These are phyloP conservation scores for Niveomyces coronatus DNA, from an alignment of 2,329 filamentous ascomycete genomes.

Conservation along the genomic window DNA sequence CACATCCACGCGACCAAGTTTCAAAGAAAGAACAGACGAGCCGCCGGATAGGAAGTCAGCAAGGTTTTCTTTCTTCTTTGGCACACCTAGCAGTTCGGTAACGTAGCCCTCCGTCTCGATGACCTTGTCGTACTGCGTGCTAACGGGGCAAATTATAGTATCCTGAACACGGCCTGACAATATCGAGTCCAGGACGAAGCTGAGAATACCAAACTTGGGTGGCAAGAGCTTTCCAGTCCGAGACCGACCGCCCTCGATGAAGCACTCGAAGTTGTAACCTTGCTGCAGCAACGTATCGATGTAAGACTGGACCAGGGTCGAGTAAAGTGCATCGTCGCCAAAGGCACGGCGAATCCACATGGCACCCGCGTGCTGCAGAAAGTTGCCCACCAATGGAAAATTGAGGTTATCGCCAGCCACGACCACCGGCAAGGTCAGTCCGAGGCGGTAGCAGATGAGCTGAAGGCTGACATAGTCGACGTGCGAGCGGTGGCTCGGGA, in stretches of 20 bases:
- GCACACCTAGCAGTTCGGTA: conserved; percentile 82
- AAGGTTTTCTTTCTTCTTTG: conserved; percentile 92
- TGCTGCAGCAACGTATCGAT: conserved; percentile 85
- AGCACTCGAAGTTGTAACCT: conserved; percentile 93
- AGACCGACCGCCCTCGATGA: conserved; percentile 90
- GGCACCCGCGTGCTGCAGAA: conserved; percentile 89
- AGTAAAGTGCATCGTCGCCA: conserved; percentile 82
- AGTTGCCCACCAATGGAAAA: conserved; percentile 79
- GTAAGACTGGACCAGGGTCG: conserved; percentile 88
- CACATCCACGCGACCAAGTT: conserved; percentile 85
- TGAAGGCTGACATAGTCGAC: conserved; percentile 95
- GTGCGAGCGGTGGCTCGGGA: conserved; percentile 90
- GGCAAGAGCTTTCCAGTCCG: conserved; percentile 87
- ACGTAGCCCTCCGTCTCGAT: conserved; percentile 98
- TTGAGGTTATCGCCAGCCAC: conserved; percentile 96
- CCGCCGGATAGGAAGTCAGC: conserved; percentile 75
- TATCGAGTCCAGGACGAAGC: conserved; percentile 83
- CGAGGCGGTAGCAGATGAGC: conserved; percentile 88
- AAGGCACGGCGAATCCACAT: conserved; percentile 96
- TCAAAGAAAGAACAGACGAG: conserved; percentile 79
- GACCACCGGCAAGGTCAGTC: conserved; percentile 78
- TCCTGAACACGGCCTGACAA: conserved; percentile 82
- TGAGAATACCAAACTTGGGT: conserved; percentile 91
- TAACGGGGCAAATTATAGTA: conserved; percentile 88
- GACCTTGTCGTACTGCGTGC: conserved; percentile 97